Evolutionary conservation across 1,284 basidiomycete genomes (phyloP).

Genomic region (Cystobasidium sp.): DNA sequence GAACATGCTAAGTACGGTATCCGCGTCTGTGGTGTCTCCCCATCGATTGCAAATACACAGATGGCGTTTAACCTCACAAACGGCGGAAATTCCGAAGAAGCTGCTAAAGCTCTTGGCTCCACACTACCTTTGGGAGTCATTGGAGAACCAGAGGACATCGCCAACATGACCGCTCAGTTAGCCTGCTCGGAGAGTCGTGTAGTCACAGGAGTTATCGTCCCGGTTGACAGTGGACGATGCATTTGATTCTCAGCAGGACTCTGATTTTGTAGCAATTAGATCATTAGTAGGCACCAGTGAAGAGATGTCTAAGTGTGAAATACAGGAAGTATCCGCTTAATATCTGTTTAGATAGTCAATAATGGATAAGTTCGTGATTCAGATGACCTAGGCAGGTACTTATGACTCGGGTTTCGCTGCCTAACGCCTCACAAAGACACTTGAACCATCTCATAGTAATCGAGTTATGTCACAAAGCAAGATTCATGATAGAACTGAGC

Average conservation of each 20-base stretch:
- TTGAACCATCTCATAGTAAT: no score
- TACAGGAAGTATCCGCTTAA: no score
- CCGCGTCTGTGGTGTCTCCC: constrained; percentile 66
- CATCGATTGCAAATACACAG: constrained; percentile 54
- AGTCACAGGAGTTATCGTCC: constrained; percentile 61
- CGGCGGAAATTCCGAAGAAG: constrained; percentile 13
- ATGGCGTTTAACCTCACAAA: constrained; percentile 14
- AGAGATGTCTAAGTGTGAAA: no score
- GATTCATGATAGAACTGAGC: no score
- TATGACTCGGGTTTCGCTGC: no score
- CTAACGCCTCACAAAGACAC: no score
- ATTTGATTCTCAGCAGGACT: constrained; percentile 9
- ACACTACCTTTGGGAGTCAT: constrained; percentile 50
- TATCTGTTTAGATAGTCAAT: no score
- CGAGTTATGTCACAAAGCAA: no score
- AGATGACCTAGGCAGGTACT: no score
- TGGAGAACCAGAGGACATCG: constrained; percentile 64
- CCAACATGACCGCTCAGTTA: constrained; percentile 63
- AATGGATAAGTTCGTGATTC: no score
- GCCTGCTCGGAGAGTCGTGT: constrained; percentile 64
- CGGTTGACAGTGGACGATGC: constrained; percentile 53
- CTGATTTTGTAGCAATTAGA: not conserved
- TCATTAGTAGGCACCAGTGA: no score
- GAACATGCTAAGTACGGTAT: constrained; percentile 62
- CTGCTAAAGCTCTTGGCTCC: constrained; percentile 6